Base-by-base conservation (phyloP, 305 asterid species). In the Rubia peregrina region DNA sequence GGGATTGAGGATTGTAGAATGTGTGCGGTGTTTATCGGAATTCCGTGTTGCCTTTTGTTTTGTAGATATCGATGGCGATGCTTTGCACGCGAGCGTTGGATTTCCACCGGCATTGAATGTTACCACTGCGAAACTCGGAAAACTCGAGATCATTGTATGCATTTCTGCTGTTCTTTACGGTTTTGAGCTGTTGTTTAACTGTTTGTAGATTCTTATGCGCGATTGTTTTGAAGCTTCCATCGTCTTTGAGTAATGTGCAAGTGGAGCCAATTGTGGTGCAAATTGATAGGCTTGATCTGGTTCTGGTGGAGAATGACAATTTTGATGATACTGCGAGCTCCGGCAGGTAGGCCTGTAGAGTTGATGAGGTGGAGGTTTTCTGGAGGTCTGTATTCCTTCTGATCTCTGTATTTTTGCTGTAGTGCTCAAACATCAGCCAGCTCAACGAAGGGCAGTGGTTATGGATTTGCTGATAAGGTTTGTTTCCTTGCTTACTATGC, bases 401-500 rank as follows among this genome's bases (percentile, higher is more conserved):
- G 48, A 51, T 19, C 73, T 26, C 17, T 33, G 17, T 61, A 74
- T 72, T 44, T n/a, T 68, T 71, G 48, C 38, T 68, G 76, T 82
- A 94, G 97, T 82, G 76, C 86, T 73, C 72, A 83, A 33, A 69
- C 96, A 49, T 68, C 96, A 48, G 65, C 79, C 65, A 84, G 85
- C 77, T 65, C 91, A 64, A 79, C 76, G 14, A 90, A 84, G 85
- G 90, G 90, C 24, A 87, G 81, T 81, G 96, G 98, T 59, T 94
- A 94, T 71, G 99, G 99, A 76, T 90, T 85, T 75, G 97, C 99
- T 12, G 99, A 91, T 81, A 94, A 94, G 96, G 99, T 94, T 79
- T 75, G 77, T 82, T 62, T 73, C 68, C 75, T 61, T 55, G 19
- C 48, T 79, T 43, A n/a, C 46, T 22, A 51, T 67, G 70, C 69